phyloP scores from a whole-genome alignment of 2,329 filamentous ascomycete genomes.

The Fusarium equiseti region DNA sequence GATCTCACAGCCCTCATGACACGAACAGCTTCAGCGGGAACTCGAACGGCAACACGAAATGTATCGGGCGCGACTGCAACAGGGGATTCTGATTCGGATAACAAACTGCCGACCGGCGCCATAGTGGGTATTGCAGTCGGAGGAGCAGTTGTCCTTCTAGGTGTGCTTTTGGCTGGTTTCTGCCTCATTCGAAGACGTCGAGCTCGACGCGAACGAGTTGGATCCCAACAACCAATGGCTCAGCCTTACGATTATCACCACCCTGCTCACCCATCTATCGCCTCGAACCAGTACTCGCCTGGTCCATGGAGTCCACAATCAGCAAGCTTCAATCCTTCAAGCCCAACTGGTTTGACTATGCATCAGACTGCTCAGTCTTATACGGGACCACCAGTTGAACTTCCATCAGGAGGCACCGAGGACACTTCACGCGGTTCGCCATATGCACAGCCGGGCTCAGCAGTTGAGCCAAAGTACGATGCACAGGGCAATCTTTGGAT shows the following conservation, averaged over 20 bases:
- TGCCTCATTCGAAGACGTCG: slow-evolving; percentile 50
- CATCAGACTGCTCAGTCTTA: slow-evolving; percentile 41
- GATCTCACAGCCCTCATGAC: slow-evolving; percentile 68
- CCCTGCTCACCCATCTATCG: slow-evolving; percentile 38
- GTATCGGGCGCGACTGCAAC: slow-evolving; percentile 44
- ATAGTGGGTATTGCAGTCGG: slow-evolving; percentile 61
- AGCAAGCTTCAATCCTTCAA: slow-evolving; percentile 37
- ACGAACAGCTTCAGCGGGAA: slow-evolving; percentile 59
- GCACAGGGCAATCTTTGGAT: slow-evolving; percentile 51
- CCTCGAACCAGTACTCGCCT: slow-evolving; percentile 40
- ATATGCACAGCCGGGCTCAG: slow-evolving; percentile 24
- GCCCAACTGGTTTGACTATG: slow-evolving; percentile 31
- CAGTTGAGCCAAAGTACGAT: slow-evolving; percentile 48
- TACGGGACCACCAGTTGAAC: slow-evolving; percentile 46
- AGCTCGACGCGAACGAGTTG: slow-evolving; percentile 21
- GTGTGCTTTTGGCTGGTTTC: slow-evolving; percentile 46
- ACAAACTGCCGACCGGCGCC: slow-evolving; percentile 53
- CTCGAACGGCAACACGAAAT: slow-evolving; percentile 64
- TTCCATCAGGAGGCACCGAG: slow-evolving; percentile 40
- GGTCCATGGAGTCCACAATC: slow-evolving; percentile 47
- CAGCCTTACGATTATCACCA: slow-evolving; percentile 44
- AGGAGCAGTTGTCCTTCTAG: slow-evolving; percentile 48
- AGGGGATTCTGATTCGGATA: not conserved
- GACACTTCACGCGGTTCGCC: slow-evolving; percentile 31
- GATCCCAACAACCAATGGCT: slow-evolving; percentile 44